phyloP scores from a whole-genome alignment of 164 flowering plant genomes.

The Amborella trichopoda region DNA sequence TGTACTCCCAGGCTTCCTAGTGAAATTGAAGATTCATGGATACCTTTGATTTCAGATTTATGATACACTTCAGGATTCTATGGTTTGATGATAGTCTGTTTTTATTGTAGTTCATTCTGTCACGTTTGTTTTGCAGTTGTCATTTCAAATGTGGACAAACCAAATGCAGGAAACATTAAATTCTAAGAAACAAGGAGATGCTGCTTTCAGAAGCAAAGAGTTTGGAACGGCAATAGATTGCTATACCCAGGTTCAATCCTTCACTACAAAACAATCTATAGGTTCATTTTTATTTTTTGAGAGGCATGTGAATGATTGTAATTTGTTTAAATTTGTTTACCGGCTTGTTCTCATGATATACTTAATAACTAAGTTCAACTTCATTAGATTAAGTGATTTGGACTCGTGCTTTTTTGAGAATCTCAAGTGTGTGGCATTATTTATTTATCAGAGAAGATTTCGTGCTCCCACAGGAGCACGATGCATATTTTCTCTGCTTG shows the following conservation, averaged over 20 bases:
- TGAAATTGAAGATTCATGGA: no score
- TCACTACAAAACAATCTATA: background rate
- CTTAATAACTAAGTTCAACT: background rate
- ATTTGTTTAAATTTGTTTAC: background rate
- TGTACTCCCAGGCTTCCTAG: no score
- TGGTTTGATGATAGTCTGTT: background rate
- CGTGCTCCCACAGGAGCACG: no score
- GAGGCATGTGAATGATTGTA: background rate
- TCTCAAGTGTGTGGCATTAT: background rate
- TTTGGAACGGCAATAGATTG: slow-evolving; percentile 62
- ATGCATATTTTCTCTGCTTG: no score
- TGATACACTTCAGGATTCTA: background rate
- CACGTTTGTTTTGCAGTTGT: slow-evolving; percentile 45
- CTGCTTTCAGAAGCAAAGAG: slow-evolving; percentile 77
- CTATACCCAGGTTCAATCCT: slow-evolving; percentile 51
- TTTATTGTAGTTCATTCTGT: background rate
- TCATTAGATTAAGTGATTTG: background rate
- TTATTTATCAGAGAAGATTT: no score
- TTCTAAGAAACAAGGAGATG: slow-evolving; percentile 79
- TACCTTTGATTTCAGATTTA: background rate
- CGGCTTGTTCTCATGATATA: background rate
- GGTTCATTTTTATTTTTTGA: background rate
- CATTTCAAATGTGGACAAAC: slow-evolving; percentile 92
- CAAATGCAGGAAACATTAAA: slow-evolving; percentile 89
- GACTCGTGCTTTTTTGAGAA: background rate